A percentile compares a stretch with the other conserved stretches of the same genome.
Conservation (phyloP, 2,329 filamentous ascomycete genomes). For the Periconia digitata region DNA sequence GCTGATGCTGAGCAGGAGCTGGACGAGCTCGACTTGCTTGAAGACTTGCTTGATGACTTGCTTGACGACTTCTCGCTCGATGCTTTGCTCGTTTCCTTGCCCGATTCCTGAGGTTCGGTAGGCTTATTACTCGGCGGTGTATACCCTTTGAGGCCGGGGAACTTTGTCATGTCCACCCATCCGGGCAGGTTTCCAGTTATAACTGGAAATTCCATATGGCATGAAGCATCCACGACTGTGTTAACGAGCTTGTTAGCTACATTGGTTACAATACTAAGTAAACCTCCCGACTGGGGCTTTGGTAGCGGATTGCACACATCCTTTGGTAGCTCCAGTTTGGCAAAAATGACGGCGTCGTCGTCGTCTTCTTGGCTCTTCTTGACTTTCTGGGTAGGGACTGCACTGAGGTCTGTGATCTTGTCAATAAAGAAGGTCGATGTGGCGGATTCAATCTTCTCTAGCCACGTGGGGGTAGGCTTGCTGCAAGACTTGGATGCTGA, state of each 20-base stretch:
- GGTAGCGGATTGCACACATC: conserved; percentile 11
- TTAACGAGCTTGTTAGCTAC: conserved; percentile 6
- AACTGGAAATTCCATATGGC: conserved; percentile 4
- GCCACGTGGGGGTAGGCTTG: background rate
- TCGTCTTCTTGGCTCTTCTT: background rate
- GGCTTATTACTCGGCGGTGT: background rate
- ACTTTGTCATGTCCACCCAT: conserved; percentile 3
- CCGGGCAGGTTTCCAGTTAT: conserved; percentile 5
- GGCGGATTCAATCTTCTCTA: background rate
- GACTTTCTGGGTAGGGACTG: background rate
- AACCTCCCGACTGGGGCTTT: conserved; percentile 4
- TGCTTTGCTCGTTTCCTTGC: background rate
- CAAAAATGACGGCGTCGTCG: conserved; percentile 2
- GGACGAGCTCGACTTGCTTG: background rate
- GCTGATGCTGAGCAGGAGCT: conserved; percentile 2
- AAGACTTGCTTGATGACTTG: background rate
- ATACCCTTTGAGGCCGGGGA: conserved; percentile 2
- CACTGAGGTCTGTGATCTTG: background rate
- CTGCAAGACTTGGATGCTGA: background rate
- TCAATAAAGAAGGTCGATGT: background rate
- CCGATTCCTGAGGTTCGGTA: background rate
- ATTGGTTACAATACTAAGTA: conserved; percentile 4
- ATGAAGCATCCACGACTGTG: conserved; percentile 10
- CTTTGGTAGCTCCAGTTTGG: conserved; percentile 5
- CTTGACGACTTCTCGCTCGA: conserved; percentile 2